These are phyloP conservation scores for Apiospora kogelbergensis DNA, from an alignment of 2,329 filamentous ascomycete genomes.

Conservation along the genomic window DNA sequence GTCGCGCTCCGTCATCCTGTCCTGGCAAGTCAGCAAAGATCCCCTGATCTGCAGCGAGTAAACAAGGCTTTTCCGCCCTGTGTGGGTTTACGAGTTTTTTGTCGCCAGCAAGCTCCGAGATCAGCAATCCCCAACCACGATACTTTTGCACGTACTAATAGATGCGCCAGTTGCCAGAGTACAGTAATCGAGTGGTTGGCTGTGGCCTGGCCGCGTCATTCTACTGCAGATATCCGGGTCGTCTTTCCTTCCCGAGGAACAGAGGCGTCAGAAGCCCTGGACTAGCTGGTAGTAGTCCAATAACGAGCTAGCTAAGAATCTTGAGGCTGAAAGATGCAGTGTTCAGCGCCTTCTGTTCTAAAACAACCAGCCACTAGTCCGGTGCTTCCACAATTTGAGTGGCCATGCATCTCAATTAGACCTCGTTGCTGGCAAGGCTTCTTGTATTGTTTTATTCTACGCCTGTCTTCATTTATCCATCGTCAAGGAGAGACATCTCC, in stretches of 20 bases:
- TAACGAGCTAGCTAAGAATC: not conserved
- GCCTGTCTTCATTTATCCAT: not conserved
- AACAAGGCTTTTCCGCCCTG: not conserved
- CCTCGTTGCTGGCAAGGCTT: not conserved
- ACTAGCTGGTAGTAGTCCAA: not conserved
- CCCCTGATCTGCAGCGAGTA: not conserved
- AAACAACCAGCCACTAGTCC: not conserved
- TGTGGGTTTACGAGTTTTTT: not conserved
- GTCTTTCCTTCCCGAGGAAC: not conserved
- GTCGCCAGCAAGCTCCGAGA: not conserved
- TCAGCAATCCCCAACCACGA: not conserved
- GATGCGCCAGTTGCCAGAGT: too few species aligned
- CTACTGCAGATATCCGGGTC: not conserved
- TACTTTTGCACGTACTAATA: not conserved
- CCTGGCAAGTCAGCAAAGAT: not conserved
- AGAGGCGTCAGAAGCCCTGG: not conserved
- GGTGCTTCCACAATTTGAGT: not conserved
- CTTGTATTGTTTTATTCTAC: not conserved
- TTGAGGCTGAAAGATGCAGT: not conserved
- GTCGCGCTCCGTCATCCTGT: not conserved
- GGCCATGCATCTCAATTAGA: not conserved
- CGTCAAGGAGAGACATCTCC: not conserved
- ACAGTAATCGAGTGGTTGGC: not conserved
- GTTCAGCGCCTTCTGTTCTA: not conserved
- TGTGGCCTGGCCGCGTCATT: conserved; percentile 1